Base-by-base conservation (phyloP, 169 alveolate species). In the Miamiensis avidus region DNA sequence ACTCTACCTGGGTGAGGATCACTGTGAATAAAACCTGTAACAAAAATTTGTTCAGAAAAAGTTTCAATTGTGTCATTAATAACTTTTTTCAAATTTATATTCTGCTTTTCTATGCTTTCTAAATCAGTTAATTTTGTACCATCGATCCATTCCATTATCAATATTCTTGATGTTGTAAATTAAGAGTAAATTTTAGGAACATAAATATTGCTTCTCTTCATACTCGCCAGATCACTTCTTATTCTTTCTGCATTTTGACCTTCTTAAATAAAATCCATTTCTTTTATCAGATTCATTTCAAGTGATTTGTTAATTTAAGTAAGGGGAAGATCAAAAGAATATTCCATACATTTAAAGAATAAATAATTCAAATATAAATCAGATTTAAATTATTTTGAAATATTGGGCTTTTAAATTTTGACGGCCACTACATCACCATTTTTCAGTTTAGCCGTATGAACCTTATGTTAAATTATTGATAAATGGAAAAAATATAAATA, bases 1-100 rank as follows among this genome's bases (percentile, higher is more conserved):
- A 49, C 4, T 49, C 20, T 49, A 0, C 98, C 98, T 34, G 97
- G 97, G 83, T 95, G 98, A 29, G 98, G 98, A 74, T 95, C 98
- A 32, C 95, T 87, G 87, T 95, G 98, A 0, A 94, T 94, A 20
- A 79, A 79, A 6, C 84, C 84, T 28, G 84, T 29, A 79, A 89
- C 82, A 83, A 86, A 93, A 31, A 95, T 89, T 96, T 94, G 91
- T 29, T 93, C 94, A 65, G 92, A 91, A 82, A 95, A 95, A 73
- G 95, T 89, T 49, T 82, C 82, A 27, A 93, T 83, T 0, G 91
- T 79, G 0, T 90, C 49, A n/a, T 84, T 76, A 31, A 97, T 89
- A 0, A 94, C 34, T 30, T 88, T 81, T 49, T 83, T 86, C 11
- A 89, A 75, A 72, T 93, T 86, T 31, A 87, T 27, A 0, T 93